Conservation (phyloP, 345 rosid genomes). For the Gossypium herbaceum region DNA sequence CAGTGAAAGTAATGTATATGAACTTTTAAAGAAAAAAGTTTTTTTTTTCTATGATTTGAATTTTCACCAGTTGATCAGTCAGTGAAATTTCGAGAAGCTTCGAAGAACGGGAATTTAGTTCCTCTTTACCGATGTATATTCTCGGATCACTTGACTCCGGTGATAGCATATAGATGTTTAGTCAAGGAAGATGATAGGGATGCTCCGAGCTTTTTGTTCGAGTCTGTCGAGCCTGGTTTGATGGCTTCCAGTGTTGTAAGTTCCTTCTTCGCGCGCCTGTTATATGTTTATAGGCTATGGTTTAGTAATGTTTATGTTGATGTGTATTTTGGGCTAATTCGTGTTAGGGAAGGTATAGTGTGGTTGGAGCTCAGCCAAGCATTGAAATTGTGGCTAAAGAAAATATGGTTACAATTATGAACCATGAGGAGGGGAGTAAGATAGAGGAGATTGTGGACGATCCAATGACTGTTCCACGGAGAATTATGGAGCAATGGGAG, state of each 20-base stretch:
- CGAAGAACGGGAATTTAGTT: constrained; percentile 69
- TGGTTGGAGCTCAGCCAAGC: constrained; percentile 89
- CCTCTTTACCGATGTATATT: constrained; percentile 69
- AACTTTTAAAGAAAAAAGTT: neutral
- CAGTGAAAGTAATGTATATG: neutral
- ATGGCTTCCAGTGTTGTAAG: constrained; percentile 61
- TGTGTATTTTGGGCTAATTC: neutral
- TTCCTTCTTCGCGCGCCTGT: neutral
- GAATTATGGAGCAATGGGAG: constrained; percentile 75
- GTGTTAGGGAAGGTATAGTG: constrained; percentile 76
- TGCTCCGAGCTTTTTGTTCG: constrained; percentile 92
- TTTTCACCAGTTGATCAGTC: constrained; percentile 43
- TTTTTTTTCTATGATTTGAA: neutral
- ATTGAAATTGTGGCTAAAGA: constrained; percentile 84
- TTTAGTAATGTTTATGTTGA: constrained; percentile 4
- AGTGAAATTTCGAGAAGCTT: constrained; percentile 57
- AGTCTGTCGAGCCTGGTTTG: constrained; percentile 81
- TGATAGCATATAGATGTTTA: constrained; percentile 81
- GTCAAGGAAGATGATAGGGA: constrained; percentile 94
- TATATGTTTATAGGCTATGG: neutral
- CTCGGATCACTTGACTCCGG: constrained; percentile 91
- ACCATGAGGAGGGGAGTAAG: constrained; percentile 56
- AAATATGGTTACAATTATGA: constrained; percentile 76
- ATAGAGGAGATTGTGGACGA: constrained; percentile 81
- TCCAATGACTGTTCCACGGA: constrained; percentile 83